Evolutionary conservation across 2,329 filamentous ascomycete genomes (phyloP), one percentile per base, ranked within the genome.

Genomic region (Claviceps sp.): DNA sequence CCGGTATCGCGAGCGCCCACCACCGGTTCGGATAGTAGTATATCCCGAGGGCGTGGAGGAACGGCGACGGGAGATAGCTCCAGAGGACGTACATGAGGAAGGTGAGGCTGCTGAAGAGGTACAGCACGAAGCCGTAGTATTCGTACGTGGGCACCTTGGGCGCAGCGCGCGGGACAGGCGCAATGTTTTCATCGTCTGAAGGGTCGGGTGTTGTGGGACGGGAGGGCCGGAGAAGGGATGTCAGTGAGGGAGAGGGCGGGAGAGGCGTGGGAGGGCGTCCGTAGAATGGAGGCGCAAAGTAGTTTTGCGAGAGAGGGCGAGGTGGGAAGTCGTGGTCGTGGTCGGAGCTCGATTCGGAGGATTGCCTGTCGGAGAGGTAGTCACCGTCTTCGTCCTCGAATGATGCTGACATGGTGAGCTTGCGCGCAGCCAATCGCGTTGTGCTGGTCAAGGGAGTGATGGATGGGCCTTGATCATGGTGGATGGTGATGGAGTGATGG

Each of bases 141-240:
- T 98, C 93, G 72, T 98, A 97, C 0, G 93, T 98, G n/a, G 93
- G 93, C 2, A 98, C 90, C 65, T 93, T 89, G 1, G 93, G 93
- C 51, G 85, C 85, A 1, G 89, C 90, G 52, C 89, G 85, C 5
- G 90, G 88, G 18, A 95, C 81, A 47, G 89, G 85, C 4, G 89
- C 88, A 16, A 95, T 80, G 40, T 85, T 78, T 60, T 97, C 91
- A 59, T 90, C 85, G 68, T 95, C 90, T 0, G 88, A 94, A 41
- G 84, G 87, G 63, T 96, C 90, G 14, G 93, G 91, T 0, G 91
- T 97, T 1, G 88, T 95, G 1, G 90, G 91, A n/a, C 90, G 79
- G 26, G 89, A 95, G 3, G 88, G 88, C 1, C 90, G 86, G 7
- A 97, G 79, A 20, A 98, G 82, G 13, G 89, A 95, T 0, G 91